Conservation (phyloP, 2,329 filamentous ascomycete genomes). For the Ascochyta fabae region DNA sequence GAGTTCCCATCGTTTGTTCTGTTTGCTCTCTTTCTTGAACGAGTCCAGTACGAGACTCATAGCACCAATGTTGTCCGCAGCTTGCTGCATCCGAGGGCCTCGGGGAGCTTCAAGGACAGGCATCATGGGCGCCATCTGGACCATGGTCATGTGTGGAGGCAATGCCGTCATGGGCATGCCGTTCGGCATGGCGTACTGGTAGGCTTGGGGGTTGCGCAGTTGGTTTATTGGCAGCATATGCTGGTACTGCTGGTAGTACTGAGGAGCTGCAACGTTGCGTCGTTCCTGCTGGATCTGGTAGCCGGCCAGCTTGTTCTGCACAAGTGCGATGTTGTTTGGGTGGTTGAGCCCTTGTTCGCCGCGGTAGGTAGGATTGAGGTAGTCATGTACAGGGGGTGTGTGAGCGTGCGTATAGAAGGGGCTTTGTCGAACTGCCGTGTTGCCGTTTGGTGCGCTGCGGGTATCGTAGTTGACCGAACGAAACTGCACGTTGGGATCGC, state of each 20-base stretch:
- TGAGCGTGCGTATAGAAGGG: constrained; percentile 56
- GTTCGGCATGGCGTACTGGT: constrained; percentile 46
- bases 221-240: constrained; percentile 47
- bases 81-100: constrained; percentile 60
- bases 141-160: constrained; percentile 44
- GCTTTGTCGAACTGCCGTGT: constrained; percentile 52
- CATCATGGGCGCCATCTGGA: constrained; percentile 46
- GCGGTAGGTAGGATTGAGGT: constrained; percentile 49
- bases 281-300: constrained; percentile 53
- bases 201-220: constrained; percentile 44
- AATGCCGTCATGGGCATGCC: constrained; percentile 45
- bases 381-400: constrained; percentile 54
- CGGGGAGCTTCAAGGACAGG: constrained; percentile 50
- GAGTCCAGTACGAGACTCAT: constrained; percentile 79
- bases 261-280: constrained; percentile 41
- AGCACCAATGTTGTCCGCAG: constrained; percentile 59
- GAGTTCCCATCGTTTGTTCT: constrained; percentile 77
- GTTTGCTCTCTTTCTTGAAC: constrained; percentile 77
- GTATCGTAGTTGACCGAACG: constrained; percentile 49
- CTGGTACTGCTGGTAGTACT: constrained; percentile 41
- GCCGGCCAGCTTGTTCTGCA: constrained; percentile 59
- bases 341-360: constrained; percentile 51
- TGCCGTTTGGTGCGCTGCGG: constrained; percentile 52
- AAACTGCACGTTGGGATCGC: constrained; percentile 47
- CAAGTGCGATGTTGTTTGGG: constrained; percentile 52